Conservation (phyloP, 108 stramenopile species). For the Skeletonema grethae region DNA sequence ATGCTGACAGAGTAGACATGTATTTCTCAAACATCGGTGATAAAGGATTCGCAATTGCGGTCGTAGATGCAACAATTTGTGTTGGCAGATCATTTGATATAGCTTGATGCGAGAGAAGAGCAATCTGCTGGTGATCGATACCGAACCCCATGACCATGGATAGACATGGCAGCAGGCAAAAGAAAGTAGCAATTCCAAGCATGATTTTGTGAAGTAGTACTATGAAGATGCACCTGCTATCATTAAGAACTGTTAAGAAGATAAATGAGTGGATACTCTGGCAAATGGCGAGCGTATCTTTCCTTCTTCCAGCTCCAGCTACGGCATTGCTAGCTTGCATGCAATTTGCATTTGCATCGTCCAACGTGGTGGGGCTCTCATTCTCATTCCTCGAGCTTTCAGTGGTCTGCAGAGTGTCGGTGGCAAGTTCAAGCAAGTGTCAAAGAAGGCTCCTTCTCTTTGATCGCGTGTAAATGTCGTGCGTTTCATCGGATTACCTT, state of each 20-base stretch:
- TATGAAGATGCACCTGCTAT: too few species aligned
- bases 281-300: neutral
- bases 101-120: neutral
- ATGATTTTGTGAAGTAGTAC: neutral
- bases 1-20: conserved; percentile 35
- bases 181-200: neutral
- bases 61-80: neutral
- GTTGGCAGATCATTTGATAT: conserved; percentile 1
- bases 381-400: too few species aligned
- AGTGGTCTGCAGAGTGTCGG: too few species aligned
- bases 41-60: neutral
- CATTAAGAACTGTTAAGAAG: too few species aligned
- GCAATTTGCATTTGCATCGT: too few species aligned
- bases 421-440: too few species aligned
- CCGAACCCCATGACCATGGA: neutral
- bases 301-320: neutral
- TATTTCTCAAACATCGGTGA: conserved; percentile 26
- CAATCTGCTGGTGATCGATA: neutral
- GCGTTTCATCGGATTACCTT: too few species aligned
- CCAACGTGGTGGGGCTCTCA: too few species aligned
- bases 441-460: too few species aligned
- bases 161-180: neutral
- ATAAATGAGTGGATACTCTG: too few species aligned
- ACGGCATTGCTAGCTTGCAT: too few species aligned
- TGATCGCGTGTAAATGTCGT: too few species aligned